Evolutionary conservation across 2,329 filamentous ascomycete species (phyloP).

Genomic region (Karstenula rhodostoma): DNA sequence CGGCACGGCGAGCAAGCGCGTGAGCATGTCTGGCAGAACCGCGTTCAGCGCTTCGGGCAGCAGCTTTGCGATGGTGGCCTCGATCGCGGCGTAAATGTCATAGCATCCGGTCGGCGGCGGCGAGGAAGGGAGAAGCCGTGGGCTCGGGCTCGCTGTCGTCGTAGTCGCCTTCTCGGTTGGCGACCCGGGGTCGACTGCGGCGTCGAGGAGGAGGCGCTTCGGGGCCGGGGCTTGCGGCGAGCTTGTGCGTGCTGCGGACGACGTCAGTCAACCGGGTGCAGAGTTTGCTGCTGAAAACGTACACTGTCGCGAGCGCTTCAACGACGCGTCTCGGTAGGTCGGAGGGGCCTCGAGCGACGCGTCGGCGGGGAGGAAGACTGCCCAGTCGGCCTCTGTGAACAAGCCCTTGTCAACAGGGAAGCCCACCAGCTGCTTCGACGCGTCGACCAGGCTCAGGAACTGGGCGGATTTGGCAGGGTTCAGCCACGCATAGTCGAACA

Average conservation of each 20-base stretch:
- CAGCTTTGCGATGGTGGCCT: background rate
- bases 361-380: constrained; percentile 3
- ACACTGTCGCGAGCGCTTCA: constrained; percentile 2
- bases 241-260: background rate
- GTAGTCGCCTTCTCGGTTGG: background rate
- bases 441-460: background rate
- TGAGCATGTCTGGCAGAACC: constrained; percentile 4
- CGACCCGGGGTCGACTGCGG: background rate
- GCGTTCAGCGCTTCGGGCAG: constrained; percentile 3
- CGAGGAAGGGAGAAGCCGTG: background rate
- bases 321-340: background rate
- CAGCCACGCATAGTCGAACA: constrained; percentile 7
- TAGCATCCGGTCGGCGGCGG: background rate
- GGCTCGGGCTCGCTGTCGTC: background rate
- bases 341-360: background rate
- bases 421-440: background rate
- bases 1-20: background rate
- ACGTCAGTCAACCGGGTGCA: background rate
- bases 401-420: background rate
- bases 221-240: background rate
- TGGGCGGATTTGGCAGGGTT: background rate
- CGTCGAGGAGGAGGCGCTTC: constrained; percentile 2
- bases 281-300: background rate
- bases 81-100: background rate
- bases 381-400: constrained; percentile 3